Base-by-base conservation (phyloP, 129 eudicot species). In the Lactuca saligna region DNA sequence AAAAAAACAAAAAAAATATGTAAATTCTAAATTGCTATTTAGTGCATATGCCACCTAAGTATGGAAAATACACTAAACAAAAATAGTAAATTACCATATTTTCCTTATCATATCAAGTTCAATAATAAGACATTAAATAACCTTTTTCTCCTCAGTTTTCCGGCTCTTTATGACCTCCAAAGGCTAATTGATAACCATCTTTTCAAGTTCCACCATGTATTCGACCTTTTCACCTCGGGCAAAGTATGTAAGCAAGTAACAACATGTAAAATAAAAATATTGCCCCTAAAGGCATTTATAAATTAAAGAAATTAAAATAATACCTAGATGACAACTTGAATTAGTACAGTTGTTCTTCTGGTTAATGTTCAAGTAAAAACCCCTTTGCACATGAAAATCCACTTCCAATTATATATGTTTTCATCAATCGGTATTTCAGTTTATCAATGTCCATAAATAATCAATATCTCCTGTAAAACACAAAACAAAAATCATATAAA, bases 371-470 rank as follows among this genome's bases (percentile, higher is more conserved):
- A 48, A 89, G 95, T 53, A 94, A 80, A 71, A 79, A 77, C 56
- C 96, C 99, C 96, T 94, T 94, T 3, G 91, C 96, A 82, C 96
- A 94, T 37, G 99, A 83, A 80, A 94, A 79, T 4, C 78, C 90
- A 70, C 86, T 94, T 32, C 84, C 80, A 59, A 89, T 79, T 53
- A 74, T 79, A 65, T 87, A 96, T 57, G 81, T 39, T 71, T 90
- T 85, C 84, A 78, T 78, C 14, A 75, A 25, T 34, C 82, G 82
- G 54, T 87, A 87, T 79, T 96, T 83, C 66, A 82, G 54, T 58
- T 83, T 89, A 74, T 94, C 97, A 74, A 82, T 79, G 73, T 89
- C 80, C 97, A 94, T 38, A 94, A 64, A 59, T 68, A 79, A 41
- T 83, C 90, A 70, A 77, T 75, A 70, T 94, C 99, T 73, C 97